These are phyloP conservation scores for Physcomitrium patens DNA, from an alignment of 225 moss, liverwort and hornwort species.

Conservation along the genomic window DNA sequence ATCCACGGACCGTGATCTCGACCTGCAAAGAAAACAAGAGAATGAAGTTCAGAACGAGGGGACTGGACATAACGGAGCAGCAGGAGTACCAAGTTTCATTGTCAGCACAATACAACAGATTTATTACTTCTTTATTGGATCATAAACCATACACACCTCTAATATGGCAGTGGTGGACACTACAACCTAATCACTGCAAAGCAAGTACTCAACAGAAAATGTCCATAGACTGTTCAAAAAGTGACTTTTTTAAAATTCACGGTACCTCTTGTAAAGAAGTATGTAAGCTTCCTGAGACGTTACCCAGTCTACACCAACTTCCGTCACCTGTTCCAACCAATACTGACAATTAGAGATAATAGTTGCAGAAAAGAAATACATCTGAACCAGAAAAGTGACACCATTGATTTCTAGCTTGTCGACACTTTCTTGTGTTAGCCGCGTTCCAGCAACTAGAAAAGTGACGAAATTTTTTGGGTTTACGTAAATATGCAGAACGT, in stretches of 20 bases:
- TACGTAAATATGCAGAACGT: no score
- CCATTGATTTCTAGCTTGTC: background rate
- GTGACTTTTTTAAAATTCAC: conserved; percentile 5
- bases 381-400: conserved; percentile 18
- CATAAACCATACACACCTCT: background rate
- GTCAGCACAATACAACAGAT: background rate
- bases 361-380: conserved; percentile 14
- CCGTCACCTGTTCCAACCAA: conserved; percentile 67
- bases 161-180: background rate
- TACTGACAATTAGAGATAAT: conserved; percentile 17
- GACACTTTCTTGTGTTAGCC: no score
- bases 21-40: conserved; percentile 47
- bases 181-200: background rate
- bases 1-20: conserved; percentile 56
- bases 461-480: no score
- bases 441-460: no score
- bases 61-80: background rate
- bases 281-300: conserved; percentile 89
- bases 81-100: background rate
- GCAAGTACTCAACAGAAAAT: background rate
- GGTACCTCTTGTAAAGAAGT: conserved; percentile 81
- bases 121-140: background rate
- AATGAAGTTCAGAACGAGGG: conserved; percentile 16
- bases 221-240: conserved; percentile 13
- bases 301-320: conserved; percentile 79